Percentiles rank a stretch among this genome's conserved stretches.
Conservation (phyloP, 1,139 yeast genomes). For the Geotrichum aggregatum region DNA sequence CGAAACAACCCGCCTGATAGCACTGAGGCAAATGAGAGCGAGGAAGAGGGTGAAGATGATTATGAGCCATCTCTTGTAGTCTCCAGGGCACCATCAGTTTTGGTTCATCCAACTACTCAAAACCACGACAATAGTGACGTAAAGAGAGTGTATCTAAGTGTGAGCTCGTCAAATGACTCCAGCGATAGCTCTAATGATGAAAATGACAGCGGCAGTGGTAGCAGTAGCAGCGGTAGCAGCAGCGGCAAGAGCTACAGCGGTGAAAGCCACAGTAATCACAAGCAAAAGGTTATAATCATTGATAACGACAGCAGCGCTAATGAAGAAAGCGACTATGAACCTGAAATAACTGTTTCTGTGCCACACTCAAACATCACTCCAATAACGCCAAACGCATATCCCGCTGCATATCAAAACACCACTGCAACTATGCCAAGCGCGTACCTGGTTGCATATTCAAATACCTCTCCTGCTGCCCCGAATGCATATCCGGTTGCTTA, state of each 20-base stretch:
- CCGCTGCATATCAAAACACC: too few relatives aligned
- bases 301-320: not conserved
- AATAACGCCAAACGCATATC: too few relatives aligned
- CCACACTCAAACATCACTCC: not conserved
- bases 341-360: constrained; percentile 6
- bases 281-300: not conserved
- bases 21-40: not conserved
- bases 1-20: too few relatives aligned
- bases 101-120: not conserved
- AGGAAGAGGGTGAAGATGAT: constrained; percentile 2
- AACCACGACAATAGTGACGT: not conserved
- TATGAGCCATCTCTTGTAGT: constrained; percentile 7
- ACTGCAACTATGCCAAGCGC: too few relatives aligned
- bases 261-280: not conserved
- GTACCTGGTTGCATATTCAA: too few relatives aligned
- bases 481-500: too few relatives aligned
- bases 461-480: too few relatives aligned
- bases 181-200: not conserved
- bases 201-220: not conserved
- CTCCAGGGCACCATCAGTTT: not conserved
- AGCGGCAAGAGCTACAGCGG: not conserved
- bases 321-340: constrained; percentile 17
- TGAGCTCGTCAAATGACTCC: not conserved
- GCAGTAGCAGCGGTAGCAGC: not conserved
- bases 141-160: not conserved